These are phyloP conservation scores for Dactylella cylindrospora DNA, from an alignment of 2,329 filamentous ascomycete genomes.

Conservation along the genomic window DNA sequence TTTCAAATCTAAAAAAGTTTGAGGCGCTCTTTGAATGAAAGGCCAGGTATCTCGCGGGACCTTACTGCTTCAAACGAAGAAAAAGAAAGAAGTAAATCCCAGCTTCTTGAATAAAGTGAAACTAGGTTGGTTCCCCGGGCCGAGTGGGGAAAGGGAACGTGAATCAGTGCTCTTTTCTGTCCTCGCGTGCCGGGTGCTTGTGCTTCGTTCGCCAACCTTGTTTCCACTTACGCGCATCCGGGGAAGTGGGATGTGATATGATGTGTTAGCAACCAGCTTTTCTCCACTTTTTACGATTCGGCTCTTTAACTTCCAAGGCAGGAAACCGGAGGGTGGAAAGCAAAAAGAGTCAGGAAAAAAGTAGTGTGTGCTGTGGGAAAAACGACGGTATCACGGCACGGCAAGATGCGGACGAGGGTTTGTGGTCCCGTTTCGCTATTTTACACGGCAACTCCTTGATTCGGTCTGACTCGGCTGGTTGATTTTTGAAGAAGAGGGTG, in stretches of 20 bases:
- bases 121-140: not conserved
- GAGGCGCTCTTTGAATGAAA: too few species aligned
- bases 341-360: slow-evolving; percentile 21
- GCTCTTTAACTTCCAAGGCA: slow-evolving; percentile 17
- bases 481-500: slow-evolving; percentile 10
- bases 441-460: slow-evolving; percentile 30
- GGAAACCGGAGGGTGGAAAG: slow-evolving; percentile 8
- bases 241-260: slow-evolving; percentile 40
- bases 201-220: slow-evolving; percentile 38
- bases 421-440: slow-evolving; percentile 30
- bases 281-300: slow-evolving; percentile 11
- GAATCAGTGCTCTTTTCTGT: not conserved
- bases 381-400: slow-evolving; percentile 38
- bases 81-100: too few species aligned
- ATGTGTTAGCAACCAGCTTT: slow-evolving; percentile 12
- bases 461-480: slow-evolving; percentile 20
- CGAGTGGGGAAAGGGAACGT: slow-evolving; percentile 17
- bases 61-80: too few species aligned
- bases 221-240: slow-evolving; percentile 37
- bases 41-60: too few species aligned
- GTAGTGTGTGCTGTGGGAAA: too few species aligned
- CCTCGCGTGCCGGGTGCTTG: slow-evolving; percentile 7
- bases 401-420: slow-evolving; percentile 14
- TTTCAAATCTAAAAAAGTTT: slow-evolving; percentile 3
- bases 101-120: not conserved